Conservation (phyloP, 2,329 filamentous ascomycete genomes). For the Cyclaneusma minus region DNA sequence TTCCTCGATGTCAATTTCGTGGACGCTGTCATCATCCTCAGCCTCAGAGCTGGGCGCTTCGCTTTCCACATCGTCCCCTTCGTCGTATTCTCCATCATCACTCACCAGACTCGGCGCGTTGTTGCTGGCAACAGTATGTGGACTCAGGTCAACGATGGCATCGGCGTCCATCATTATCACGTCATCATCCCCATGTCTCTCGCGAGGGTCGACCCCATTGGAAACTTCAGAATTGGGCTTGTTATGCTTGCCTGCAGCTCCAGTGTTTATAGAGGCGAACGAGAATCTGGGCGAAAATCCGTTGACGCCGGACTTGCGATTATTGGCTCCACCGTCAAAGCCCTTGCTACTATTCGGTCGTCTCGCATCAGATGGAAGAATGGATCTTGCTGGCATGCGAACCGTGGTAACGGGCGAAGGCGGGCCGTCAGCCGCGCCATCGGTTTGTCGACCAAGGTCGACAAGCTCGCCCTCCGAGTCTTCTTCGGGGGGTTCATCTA, state of each 20-base stretch:
- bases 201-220: constrained; percentile 6
- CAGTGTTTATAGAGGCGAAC: constrained; percentile 8
- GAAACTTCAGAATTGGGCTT: constrained; percentile 5
- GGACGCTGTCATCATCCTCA: constrained; percentile 42
- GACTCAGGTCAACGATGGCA: constrained; percentile 49
- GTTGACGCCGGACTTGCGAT: constrained; percentile 19
- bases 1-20: constrained; percentile 46
- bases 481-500: constrained; percentile 33
- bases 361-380: constrained; percentile 30
- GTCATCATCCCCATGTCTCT: constrained; percentile 11
- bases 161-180: constrained; percentile 33
- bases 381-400: constrained; percentile 43
- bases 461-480: constrained; percentile 33
- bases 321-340: constrained; percentile 18
- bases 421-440: constrained; percentile 21
- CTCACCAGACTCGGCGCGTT: constrained; percentile 68
- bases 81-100: constrained; percentile 66
- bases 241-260: constrained; percentile 6
- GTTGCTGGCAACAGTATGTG: constrained; percentile 55
- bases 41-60: constrained; percentile 25
- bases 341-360: constrained; percentile 45
- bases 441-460: constrained; percentile 21
- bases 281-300: constrained; percentile 26
- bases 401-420: constrained; percentile 23
- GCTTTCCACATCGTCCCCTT: constrained; percentile 44